Evolutionary conservation across 345 rosid genomes (phyloP).

Genomic region (Boechera divaricarpa): DNA sequence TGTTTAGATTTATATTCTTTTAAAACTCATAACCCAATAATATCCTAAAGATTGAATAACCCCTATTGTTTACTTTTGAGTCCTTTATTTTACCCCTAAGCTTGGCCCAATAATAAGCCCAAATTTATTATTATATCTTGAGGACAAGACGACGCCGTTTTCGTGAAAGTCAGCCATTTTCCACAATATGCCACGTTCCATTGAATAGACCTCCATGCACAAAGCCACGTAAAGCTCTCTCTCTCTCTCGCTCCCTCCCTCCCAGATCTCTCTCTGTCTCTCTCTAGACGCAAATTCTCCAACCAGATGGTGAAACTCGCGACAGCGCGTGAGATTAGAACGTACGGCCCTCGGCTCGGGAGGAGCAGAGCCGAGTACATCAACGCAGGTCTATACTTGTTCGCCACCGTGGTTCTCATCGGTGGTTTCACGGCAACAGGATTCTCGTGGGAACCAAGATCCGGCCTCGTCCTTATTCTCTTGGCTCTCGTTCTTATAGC

Average conservation of each 20-base stretch:
- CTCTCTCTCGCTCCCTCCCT: neutral
- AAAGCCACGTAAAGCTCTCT: slow-evolving; percentile 51
- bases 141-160: neutral
- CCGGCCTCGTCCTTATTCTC: slow-evolving; percentile 70
- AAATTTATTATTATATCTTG: neutral
- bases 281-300: slow-evolving; percentile 2
- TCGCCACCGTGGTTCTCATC: slow-evolving; percentile 62
- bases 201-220: slow-evolving; percentile 49
- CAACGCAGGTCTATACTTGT: slow-evolving; percentile 74
- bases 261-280: slow-evolving; percentile 19
- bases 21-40: neutral
- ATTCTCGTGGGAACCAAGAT: slow-evolving; percentile 68
- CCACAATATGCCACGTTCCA: slow-evolving; percentile 40
- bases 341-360: slow-evolving; percentile 64
- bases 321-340: slow-evolving; percentile 72
- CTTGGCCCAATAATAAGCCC: slow-evolving; percentile 27
- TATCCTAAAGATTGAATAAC: neutral
- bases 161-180: neutral
- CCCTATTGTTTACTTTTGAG: neutral
- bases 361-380: slow-evolving; percentile 75
- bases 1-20: neutral
- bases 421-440: slow-evolving; percentile 66
- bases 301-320: slow-evolving; percentile 84
- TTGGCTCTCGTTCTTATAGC: slow-evolving; percentile 58
- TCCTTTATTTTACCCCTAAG: neutral